Conservation (phyloP, 192 early-diverging fungal genomes). For the Umbelopsis ramanniana region DNA sequence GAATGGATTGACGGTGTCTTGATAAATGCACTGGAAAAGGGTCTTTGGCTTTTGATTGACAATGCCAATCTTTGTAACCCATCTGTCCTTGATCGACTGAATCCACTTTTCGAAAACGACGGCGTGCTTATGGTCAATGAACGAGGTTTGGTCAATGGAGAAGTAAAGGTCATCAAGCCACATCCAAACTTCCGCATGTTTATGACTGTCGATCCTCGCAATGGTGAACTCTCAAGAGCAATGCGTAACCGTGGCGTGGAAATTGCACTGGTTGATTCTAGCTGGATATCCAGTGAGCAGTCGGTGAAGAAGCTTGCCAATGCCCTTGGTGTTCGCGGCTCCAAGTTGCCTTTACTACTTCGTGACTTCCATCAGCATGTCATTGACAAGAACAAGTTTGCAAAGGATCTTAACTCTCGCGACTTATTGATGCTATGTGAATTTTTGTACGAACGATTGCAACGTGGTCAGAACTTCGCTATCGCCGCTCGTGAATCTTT, state of each 20-base stretch:
- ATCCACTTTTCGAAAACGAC: constrained; percentile 89
- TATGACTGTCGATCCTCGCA: constrained; percentile 91
- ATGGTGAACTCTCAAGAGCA: constrained; percentile 93
- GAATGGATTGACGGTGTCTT: constrained; percentile 98
- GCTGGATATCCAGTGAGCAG: constrained; percentile 51
- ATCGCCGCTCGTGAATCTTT: constrained; percentile 48
- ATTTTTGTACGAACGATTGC: constrained; percentile 54
- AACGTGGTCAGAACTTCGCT: constrained; percentile 51
- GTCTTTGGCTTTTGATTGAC: constrained; percentile 94
- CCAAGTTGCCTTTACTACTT: constrained; percentile 41
- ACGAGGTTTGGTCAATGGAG: constrained; percentile 81
- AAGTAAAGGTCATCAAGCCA: constrained; percentile 75
- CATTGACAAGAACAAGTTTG: constrained; percentile 32
- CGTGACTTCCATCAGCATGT: constrained; percentile 47
- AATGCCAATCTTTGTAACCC: constrained; percentile 96
- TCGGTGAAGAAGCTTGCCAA: constrained; percentile 57
- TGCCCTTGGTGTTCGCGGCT: constrained; percentile 47
- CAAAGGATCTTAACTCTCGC: constrained; percentile 46
- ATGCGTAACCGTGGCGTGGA: constrained; percentile 99
- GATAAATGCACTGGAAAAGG: constrained; percentile 86
- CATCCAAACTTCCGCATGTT: constrained; percentile 94
- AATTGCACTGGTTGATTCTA: constrained; percentile 66
- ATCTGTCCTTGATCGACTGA: constrained; percentile 93
- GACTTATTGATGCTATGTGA: constrained; percentile 49
- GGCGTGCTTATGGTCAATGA: constrained; percentile 91